Evolutionary conservation across 108 stramenopile species (phyloP).

Genomic region (Fragilariopsis cylindrus): DNA sequence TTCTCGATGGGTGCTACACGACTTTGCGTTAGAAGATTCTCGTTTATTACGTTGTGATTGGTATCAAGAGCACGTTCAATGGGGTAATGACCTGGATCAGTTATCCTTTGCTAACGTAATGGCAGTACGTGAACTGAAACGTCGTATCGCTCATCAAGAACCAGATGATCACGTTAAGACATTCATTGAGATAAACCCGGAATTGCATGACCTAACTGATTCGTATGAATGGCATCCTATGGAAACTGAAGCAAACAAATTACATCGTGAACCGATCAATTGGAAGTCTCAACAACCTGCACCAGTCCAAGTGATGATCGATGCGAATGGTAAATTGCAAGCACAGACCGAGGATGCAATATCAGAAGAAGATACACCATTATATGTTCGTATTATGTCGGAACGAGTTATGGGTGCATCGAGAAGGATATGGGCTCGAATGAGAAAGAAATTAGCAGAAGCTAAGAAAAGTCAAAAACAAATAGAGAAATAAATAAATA

Average conservation of each 20-base stretch:
- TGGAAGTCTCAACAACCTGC: conserved; percentile 28
- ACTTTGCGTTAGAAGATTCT: conserved; percentile 63
- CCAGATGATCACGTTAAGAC: conserved; percentile 45
- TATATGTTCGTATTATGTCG: conserved; percentile 49
- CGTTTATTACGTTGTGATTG: conserved; percentile 79
- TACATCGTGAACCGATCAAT: conserved; percentile 29
- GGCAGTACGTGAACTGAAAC: conserved; percentile 67
- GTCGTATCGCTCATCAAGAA: conserved; percentile 46
- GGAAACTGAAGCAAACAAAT: conserved; percentile 41
- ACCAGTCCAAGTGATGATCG: not conserved
- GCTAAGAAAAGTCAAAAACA: conserved; percentile 9
- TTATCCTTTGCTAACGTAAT: conserved; percentile 78
- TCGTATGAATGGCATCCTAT: conserved; percentile 79
- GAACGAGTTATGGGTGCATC: conserved; percentile 46
- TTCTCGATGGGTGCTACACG: conserved; percentile 74
- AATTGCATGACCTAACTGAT: conserved; percentile 46
- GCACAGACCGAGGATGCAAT: conserved; percentile 16
- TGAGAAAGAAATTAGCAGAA: conserved; percentile 20
- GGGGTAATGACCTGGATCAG: conserved; percentile 68
- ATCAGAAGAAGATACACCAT: conserved; percentile 2
- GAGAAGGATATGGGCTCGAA: conserved; percentile 33
- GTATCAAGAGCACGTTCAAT: conserved; percentile 75
- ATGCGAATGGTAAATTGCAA: not conserved
- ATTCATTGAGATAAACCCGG: conserved; percentile 30
- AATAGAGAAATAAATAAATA: conserved; percentile 4